Percentiles rank a stretch among this genome's conserved stretches.
Evolutionary conservation across 768 basidiomycete species (phyloP).

Genomic region (Termitomyces heimii): DNA sequence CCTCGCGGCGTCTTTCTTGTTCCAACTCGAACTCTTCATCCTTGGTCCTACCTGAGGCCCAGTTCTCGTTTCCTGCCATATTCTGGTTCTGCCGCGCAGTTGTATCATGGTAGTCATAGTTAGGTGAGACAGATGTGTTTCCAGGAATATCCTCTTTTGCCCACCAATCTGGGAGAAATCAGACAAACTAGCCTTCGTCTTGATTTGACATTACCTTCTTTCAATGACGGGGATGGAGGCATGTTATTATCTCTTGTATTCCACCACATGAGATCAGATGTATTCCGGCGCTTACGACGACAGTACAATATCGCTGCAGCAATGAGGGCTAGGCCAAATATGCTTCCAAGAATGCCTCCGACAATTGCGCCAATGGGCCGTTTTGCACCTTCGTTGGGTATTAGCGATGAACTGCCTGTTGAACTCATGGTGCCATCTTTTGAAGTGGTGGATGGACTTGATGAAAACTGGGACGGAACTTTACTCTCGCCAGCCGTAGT

Average conservation of each 20-base stretch:
- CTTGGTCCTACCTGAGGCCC: neutral
- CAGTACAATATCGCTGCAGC: neutral
- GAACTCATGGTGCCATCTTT: neutral
- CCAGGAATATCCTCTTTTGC: neutral
- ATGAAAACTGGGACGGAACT: neutral
- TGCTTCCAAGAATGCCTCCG: conserved; percentile 2
- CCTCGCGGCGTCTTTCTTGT: neutral
- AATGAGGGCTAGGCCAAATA: neutral
- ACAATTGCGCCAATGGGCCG: conserved; percentile 1
- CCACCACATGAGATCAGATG: neutral
- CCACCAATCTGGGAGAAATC: neutral
- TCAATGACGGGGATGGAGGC: neutral
- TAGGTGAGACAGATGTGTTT: neutral
- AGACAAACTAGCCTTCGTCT: neutral
- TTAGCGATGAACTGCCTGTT: neutral
- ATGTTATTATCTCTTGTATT: neutral
- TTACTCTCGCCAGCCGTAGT: neutral
- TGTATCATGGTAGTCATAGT: neutral
- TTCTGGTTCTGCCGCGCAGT: neutral
- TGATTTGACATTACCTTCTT: neutral
- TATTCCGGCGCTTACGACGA: neutral
- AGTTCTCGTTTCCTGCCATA: neutral
- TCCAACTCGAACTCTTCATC: neutral
- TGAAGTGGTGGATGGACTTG: neutral
- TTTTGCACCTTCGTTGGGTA: neutral